Conservation (phyloP, 768 basidiomycete genomes). For the Suillus tomentosus region DNA sequence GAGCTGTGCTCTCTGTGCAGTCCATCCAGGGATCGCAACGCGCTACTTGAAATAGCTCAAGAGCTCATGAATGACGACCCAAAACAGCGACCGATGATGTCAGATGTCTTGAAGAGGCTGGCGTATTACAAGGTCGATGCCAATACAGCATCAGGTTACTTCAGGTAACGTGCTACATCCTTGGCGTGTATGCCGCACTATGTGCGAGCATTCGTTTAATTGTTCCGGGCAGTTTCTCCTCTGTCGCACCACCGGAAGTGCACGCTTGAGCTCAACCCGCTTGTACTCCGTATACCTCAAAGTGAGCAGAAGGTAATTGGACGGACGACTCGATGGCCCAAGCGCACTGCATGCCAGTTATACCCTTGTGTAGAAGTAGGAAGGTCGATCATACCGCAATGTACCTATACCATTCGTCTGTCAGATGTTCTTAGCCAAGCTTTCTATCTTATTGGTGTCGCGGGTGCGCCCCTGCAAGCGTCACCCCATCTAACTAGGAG, state of each 20-base stretch:
- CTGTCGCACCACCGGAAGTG: neutral
- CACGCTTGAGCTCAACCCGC: neutral
- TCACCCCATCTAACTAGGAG: too few relatives aligned
- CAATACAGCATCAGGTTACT: neutral
- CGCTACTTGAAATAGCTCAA: neutral
- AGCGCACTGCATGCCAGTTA: neutral
- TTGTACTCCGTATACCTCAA: neutral
- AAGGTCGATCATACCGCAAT: neutral
- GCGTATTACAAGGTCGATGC: neutral
- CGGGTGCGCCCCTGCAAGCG: too few relatives aligned
- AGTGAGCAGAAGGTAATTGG: neutral
- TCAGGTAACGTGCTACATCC: neutral
- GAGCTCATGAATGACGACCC: neutral
- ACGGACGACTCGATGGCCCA: neutral
- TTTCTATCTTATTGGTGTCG: too few relatives aligned
- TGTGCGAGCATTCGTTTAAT: neutral
- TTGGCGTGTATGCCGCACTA: neutral
- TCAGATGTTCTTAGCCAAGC: neutral
- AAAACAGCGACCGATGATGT: neutral
- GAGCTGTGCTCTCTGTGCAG: neutral
- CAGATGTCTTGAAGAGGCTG: neutral
- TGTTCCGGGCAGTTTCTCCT: neutral
- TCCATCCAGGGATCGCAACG: neutral
- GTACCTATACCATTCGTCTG: neutral
- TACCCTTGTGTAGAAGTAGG: neutral